phyloP scores from a whole-genome alignment of 345 rosid species.

The Laguncularia racemosa region DNA sequence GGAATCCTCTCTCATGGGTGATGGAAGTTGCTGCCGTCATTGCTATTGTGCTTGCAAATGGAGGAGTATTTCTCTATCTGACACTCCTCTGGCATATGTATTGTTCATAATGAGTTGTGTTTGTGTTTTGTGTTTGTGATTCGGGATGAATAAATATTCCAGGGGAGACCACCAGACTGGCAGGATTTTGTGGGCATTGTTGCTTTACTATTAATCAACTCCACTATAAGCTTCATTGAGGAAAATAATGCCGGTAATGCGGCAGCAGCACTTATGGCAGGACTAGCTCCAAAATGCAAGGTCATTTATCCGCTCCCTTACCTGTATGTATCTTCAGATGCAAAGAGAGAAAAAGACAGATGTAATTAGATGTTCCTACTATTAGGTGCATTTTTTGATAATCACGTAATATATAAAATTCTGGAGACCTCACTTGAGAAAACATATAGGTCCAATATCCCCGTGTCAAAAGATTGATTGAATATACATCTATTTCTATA shows the following conservation, averaged over 20 bases:
- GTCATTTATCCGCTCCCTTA: slow-evolving; percentile 11
- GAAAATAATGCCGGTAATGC: slow-evolving; percentile 87
- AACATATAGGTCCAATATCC: too few species aligned
- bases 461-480: too few species aligned
- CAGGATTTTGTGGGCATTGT: slow-evolving; percentile 75
- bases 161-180: slow-evolving; percentile 95
- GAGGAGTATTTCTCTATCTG: slow-evolving; percentile 38
- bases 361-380: too few species aligned
- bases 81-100: too few species aligned
- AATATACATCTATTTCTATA: too few species aligned
- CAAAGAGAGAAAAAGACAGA: too few species aligned
- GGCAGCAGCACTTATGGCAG: slow-evolving; percentile 77
- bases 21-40: slow-evolving; percentile 83
- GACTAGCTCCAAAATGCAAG: slow-evolving; percentile 71
- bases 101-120: neutral
- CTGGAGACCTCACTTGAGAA: too few species aligned
- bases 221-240: slow-evolving; percentile 77
- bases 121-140: neutral
- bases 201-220: slow-evolving; percentile 59
- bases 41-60: slow-evolving; percentile 79
- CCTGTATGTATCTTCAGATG: too few species aligned
- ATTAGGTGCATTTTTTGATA: too few species aligned
- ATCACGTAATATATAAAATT: too few species aligned
- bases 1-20: slow-evolving; percentile 95
- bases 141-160: slow-evolving; percentile 4